These are phyloP conservation scores for Centella asiatica DNA, from an alignment of 129 eudicot species.

Conservation along the genomic window DNA sequence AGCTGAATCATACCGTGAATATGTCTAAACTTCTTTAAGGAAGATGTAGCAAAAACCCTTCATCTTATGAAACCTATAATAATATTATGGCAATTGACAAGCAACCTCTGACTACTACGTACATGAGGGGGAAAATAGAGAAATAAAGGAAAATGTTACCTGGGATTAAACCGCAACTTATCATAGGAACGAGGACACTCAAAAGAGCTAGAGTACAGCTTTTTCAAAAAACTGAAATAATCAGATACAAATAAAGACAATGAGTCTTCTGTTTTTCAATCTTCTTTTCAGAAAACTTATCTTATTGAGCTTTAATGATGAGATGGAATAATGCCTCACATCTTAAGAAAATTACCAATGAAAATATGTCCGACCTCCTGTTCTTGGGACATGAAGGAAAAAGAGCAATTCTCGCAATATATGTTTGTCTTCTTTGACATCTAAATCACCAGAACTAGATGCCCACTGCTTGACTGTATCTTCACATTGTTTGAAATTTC, in stretches of 20 bases:
- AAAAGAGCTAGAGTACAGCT: constrained; percentile 46
- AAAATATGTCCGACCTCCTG: constrained; percentile 88
- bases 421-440: constrained; percentile 50
- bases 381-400: constrained; percentile 96
- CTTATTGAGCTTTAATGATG: background rate
- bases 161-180: constrained; percentile 69
- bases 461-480: constrained; percentile 65
- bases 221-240: constrained; percentile 65
- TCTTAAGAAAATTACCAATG: constrained; percentile 45
- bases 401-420: constrained; percentile 58
- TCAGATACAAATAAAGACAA: constrained; percentile 1
- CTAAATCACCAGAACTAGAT: constrained; percentile 42
- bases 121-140: background rate
- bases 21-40: too few relatives aligned
- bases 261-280: background rate
- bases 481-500: constrained; percentile 45
- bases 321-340: background rate
- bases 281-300: too few relatives aligned
- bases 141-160: constrained; percentile 30
- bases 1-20: too few relatives aligned
- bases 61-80: too few relatives aligned
- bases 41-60: too few relatives aligned
- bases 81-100: background rate
- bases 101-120: background rate
- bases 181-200: constrained; percentile 98